Conservation (phyloP, 805 yeast species). For the Hanseniaspora guilliermondii region DNA sequence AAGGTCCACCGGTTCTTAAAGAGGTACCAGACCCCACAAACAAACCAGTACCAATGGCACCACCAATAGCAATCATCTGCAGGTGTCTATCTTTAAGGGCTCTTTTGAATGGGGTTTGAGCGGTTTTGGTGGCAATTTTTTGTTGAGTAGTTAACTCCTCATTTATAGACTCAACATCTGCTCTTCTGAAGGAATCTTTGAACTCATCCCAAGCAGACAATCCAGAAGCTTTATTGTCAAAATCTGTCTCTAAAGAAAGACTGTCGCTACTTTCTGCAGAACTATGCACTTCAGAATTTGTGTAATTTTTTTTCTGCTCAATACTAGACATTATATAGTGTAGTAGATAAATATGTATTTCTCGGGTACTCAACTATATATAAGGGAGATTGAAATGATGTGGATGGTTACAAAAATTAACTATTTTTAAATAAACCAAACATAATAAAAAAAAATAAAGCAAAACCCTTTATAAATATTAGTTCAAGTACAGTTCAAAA, state of each 20-base stretch:
- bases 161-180: constrained; percentile 23
- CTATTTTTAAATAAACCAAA: too few species aligned
- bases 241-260: neutral
- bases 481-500: too few species aligned
- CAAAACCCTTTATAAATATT: too few species aligned
- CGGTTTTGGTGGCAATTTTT: constrained; percentile 34
- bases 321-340: neutral
- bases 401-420: too few species aligned
- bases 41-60: constrained; percentile 64
- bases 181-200: constrained; percentile 37
- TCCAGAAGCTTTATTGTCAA: neutral
- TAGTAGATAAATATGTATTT: neutral
- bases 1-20: constrained; percentile 57
- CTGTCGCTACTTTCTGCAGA: neutral
- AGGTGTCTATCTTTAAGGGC: constrained; percentile 41
- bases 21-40: constrained; percentile 61
- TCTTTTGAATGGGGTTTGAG: constrained; percentile 46
- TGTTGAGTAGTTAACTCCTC: constrained; percentile 30
- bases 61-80: constrained; percentile 62
- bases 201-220: constrained; percentile 29
- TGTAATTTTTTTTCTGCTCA: neutral
- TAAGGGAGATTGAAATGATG: too few species aligned
- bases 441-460: too few species aligned
- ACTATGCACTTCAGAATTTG: neutral
- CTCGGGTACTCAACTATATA: too few species aligned